Base-by-base conservation (phyloP, 495 filamentous ascomycete genomes). In the Xylaria intraflava region DNA sequence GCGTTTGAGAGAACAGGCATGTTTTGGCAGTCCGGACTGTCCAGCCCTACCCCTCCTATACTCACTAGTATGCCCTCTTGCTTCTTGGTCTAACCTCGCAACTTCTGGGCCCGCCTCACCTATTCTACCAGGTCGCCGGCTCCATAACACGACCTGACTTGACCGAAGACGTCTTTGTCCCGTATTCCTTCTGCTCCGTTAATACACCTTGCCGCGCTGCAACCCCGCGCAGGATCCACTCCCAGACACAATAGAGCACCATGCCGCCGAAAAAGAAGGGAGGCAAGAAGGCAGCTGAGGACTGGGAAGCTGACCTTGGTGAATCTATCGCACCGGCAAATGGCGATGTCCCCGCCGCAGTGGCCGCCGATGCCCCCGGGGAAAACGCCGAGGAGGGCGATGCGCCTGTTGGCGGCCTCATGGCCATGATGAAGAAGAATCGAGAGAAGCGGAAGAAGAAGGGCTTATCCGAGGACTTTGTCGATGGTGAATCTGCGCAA, bases 221-320 rank as follows among this genome's bases (percentile, higher is more conserved):
- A n/a, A 14, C 12, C 7, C 50, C 14, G 22, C n/a, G 20, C 30
- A 14, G 0, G 17, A 8, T 17, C 41, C 11, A 29, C 27, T 48
- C 20, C 24, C 11, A 20, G 19, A 17, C 16, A 26, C 29, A 36
- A 22, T 5, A 49, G 10, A 39, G 36, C 59, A 74, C 58, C 6
- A 95, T 96, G 91, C 76, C 90, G 59, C 90, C 91, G 36, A 96
- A 95, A 75, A 95, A 94, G 78, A 93, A 95, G 78, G 85, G 83
- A 70, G 86, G 84, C 68, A 95, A 89, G 75, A 88, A 86, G 72
- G 85, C 80, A 62, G 80, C 87, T 64, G 89, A 95, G 65, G 89
- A 95, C 75, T 97, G 94, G 93, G 93, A 99, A 63, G 83, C 87
- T 33, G 93, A 96, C n/a, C 77, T 96, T 12, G 92, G 89, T 57